These are phyloP conservation scores for Sarocladium oryzae DNA, from an alignment of 2,329 filamentous ascomycete species.

Conservation along the genomic window DNA sequence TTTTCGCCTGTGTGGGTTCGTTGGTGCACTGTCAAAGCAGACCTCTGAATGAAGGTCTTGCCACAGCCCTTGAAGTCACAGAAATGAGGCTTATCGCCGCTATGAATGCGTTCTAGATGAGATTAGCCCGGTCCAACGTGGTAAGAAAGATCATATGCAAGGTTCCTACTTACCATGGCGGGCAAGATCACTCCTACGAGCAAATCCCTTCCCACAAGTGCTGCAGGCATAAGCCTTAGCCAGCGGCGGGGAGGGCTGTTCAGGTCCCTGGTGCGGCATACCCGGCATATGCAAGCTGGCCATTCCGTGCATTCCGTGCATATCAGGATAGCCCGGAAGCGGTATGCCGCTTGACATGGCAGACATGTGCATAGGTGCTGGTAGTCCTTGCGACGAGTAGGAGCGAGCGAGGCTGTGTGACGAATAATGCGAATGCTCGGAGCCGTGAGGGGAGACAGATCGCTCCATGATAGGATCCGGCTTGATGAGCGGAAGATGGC, in stretches of 20 bases:
- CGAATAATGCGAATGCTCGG: slow-evolving; percentile 52
- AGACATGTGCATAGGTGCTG: slow-evolving; percentile 40
- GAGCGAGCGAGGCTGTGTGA: slow-evolving; percentile 40
- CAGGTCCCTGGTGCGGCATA: slow-evolving; percentile 21
- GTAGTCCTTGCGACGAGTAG: slow-evolving; percentile 51
- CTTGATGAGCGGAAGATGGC: slow-evolving; percentile 27
- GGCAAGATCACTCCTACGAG: slow-evolving; percentile 85
- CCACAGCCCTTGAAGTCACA: slow-evolving; percentile 85
- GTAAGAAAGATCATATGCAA: too few relatives aligned
- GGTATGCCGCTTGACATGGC: slow-evolving; percentile 36
- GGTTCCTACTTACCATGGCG: slow-evolving; percentile 89
- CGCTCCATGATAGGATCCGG: slow-evolving; percentile 41
- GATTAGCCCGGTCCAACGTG: slow-evolving; percentile 16
- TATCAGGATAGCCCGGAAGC: slow-evolving; percentile 32
- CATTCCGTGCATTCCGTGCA: slow-evolving; percentile 27
- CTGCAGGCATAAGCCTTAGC: slow-evolving; percentile 78
- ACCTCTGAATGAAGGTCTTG: slow-evolving; percentile 96
- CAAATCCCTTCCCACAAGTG: slow-evolving; percentile 87
- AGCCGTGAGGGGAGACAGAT: slow-evolving; percentile 52
- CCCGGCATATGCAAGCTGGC: slow-evolving; percentile 33
- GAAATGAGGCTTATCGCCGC: slow-evolving; percentile 80
- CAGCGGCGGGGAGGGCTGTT: slow-evolving; percentile 29
- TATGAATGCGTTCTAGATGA: slow-evolving; percentile 86
- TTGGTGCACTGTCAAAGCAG: slow-evolving; percentile 88
- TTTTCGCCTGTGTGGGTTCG: slow-evolving; percentile 97